Evolutionary conservation across 1,139 yeast species (phyloP), one percentile per base, ranked within the genome.

Genomic region (Lodderomyces oxycetoniae): DNA sequence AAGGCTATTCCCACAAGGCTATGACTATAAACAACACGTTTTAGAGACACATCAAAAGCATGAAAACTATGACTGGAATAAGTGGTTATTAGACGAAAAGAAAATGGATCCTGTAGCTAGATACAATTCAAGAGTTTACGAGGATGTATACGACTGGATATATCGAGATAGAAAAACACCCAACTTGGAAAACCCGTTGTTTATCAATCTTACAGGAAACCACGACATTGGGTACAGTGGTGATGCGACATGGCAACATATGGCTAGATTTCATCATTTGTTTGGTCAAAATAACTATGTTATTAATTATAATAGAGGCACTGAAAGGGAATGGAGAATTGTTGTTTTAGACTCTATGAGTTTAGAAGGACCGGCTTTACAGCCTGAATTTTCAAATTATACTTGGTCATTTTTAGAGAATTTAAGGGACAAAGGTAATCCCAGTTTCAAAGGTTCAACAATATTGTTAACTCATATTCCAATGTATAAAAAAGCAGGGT

Each of bases 171-270:
- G 38, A 5, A 48, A 47, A n/a, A 33, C 31, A n/a, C 70, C 70
- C 23, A 63, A 63, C 42, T 57, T 45, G 37, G 52, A 63, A 11
- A 55, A 57, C 38, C 84, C 87, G 1, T 59, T 81, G 30, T 75
- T 88, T 50, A 71, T 87, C 39, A 89, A 91, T 52, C 65, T 91
- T 28, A 81, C 95, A 0, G 98, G 98, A 2, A 93, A 91, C 53
- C 98, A 91, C 54, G 98, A 91, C 55, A 79, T 91, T 38, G 98
- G 98, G 0, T 91, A 91, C 53, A 78, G 87, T 35, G 97, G 97
- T 0, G 98, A 93, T 59, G 87, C 94, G 31, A 87, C 96, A 0
- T 78, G 81, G 67, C 96, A 86, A 50, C 94, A 94, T 48, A 75
- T 88, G 77, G 76, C 86, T 1, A 67, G 98, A 42, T 93, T 77